Percentiles rank a stretch among this genome's conserved stretches.
phyloP scores from a whole-genome alignment of 1,284 basidiomycete species.

The Tetrapyrgos nigripes region DNA sequence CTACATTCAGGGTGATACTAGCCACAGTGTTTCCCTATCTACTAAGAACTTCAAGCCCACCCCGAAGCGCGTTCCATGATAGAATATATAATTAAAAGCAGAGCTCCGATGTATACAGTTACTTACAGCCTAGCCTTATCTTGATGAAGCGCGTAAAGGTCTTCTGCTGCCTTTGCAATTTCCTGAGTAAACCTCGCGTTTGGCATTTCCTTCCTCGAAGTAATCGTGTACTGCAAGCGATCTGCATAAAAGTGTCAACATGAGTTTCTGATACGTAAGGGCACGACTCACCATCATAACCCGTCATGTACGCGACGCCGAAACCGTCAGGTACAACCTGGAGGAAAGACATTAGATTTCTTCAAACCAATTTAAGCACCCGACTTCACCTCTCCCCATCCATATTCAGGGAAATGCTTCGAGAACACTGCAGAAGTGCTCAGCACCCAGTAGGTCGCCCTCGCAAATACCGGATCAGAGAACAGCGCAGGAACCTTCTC shows the following conservation, averaged over 20 bases:
- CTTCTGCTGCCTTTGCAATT: slow-evolving; percentile 69
- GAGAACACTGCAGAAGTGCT: slow-evolving; percentile 91
- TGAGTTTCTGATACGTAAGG: background rate
- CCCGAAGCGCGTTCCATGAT: background rate
- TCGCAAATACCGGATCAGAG: slow-evolving; percentile 71
- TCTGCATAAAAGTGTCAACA: slow-evolving; percentile 45
- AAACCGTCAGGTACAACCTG: slow-evolving; percentile 73
- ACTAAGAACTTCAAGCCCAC: too few relatives aligned
- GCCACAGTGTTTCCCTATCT: too few relatives aligned
- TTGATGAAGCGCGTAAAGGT: slow-evolving; percentile 62
- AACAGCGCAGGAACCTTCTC: slow-evolving; percentile 74
- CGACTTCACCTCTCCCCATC: slow-evolving; percentile 79
- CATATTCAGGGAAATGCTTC: slow-evolving; percentile 81
- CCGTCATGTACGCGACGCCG: slow-evolving; percentile 67
- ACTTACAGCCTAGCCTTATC: slow-evolving; percentile 35
- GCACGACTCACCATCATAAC: slow-evolving; percentile 37
- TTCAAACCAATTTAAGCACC: background rate
- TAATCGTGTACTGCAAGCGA: slow-evolving; percentile 82
- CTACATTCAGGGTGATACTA: too few relatives aligned
- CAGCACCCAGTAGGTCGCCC: slow-evolving; percentile 74
- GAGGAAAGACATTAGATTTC: slow-evolving; percentile 13
- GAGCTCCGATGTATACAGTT: background rate
- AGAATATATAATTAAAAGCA: background rate
- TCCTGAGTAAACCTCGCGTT: slow-evolving; percentile 72
- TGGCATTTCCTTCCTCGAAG: slow-evolving; percentile 78